Evolutionary conservation across 1,284 basidiomycete species (phyloP), one percentile per base, ranked within the genome.

Genomic region (Pseudozyma tsukubaensis): DNA sequence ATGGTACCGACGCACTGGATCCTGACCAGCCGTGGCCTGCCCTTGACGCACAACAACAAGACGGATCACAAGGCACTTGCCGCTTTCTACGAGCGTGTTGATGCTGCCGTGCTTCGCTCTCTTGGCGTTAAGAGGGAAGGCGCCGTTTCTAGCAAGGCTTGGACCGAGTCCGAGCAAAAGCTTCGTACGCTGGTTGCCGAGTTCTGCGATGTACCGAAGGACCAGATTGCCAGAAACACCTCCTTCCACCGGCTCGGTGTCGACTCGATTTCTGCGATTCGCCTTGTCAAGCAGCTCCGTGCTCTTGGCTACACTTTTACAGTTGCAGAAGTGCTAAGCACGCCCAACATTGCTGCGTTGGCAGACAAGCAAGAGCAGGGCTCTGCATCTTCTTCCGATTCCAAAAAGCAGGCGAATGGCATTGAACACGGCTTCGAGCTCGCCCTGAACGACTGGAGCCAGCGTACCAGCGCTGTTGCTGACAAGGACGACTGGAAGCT

Each of bases 1-100:
- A 83, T 83, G 82, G 61, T 78, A 6, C 82, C 81, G 1, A 67
- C 76, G 1, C 80, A 81, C 42, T 72, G 70, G 60, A 65, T 83
- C 34, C 67, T 73, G 19, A 58, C 73, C 14, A 36, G 19, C 14
- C 58, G 60, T 7, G 62, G 58, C 24, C 68, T 83, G 13, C 82
- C 82, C 1, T 60, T 83, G 37, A 83, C 79, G 18, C 77, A 79
- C 35, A 83, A 83, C 72, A 82, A 82, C 75, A 83, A 83, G 68
- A 69, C 75, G 8, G 81, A 83, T 43, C 67, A 63, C 44, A 68
- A 65, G 48, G 74, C 76, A 0, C 49, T 83, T 44, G 61, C 71
- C 0, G 24, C 29, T 3, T 56, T 65, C 49, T 81, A 78, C 48
- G 44, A 44, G 16, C n/a, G 16, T 0, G 18, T 79, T 34, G 72